These are phyloP conservation scores for Clitopilus passeckerianus DNA, from an alignment of 768 basidiomycete genomes.

Conservation along the genomic window DNA sequence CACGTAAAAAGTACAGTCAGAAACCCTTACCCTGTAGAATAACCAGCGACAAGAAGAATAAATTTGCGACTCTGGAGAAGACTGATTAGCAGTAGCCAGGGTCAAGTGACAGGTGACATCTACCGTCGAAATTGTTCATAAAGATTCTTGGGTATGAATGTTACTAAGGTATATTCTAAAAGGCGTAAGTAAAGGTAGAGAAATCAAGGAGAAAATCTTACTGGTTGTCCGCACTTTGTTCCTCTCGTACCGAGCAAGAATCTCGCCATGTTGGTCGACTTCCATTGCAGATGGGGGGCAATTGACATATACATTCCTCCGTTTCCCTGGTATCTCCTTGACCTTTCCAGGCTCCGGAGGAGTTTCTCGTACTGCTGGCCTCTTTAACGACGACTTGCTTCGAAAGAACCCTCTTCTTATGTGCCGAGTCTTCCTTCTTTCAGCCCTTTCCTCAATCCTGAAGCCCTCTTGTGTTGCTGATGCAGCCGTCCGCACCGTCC, in stretches of 20 bases:
- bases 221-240: slow-evolving; percentile 96
- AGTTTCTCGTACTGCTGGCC: slow-evolving; percentile 24
- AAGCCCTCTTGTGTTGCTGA: slow-evolving; percentile 87
- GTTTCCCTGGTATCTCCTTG: slow-evolving; percentile 40
- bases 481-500: slow-evolving; percentile 90
- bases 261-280: slow-evolving; percentile 70
- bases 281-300: slow-evolving; percentile 58
- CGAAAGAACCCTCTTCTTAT: slow-evolving; percentile 61
- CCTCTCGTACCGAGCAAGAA: slow-evolving; percentile 70
- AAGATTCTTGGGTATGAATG: slow-evolving; percentile 91
- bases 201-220: slow-evolving; percentile 22
- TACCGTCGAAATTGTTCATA: slow-evolving; percentile 92
- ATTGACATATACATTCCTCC: slow-evolving; percentile 84
- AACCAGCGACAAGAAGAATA: slow-evolving; percentile 87
- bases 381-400: slow-evolving; percentile 40
- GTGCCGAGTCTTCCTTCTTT: slow-evolving; percentile 45
- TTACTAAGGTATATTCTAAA: slow-evolving; percentile 83
- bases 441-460: slow-evolving; percentile 67
- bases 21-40: slow-evolving; percentile 62
- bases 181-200: neutral
- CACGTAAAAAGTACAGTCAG: neutral
- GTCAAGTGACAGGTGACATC: slow-evolving; percentile 12
- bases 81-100: neutral
- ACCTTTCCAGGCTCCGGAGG: slow-evolving; percentile 21
- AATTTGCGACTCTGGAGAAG: slow-evolving; percentile 68